A percentile compares a stretch with the other conserved stretches of the same genome.
Evolutionary conservation across 495 filamentous ascomycete genomes (phyloP).

Genomic region (Terfezia claveryi): DNA sequence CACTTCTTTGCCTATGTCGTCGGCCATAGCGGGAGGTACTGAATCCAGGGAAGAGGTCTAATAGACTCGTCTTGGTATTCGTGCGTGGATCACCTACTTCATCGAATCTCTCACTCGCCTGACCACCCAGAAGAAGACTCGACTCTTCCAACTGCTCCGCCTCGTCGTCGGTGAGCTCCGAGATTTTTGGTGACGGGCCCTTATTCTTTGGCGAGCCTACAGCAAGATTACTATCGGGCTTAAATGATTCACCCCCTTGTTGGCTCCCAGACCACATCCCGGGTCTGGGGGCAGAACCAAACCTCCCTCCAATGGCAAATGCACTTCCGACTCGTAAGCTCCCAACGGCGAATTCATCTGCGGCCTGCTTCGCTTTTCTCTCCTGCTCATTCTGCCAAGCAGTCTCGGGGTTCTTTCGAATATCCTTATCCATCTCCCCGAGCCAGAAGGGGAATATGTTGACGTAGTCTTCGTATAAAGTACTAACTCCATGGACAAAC

Average conservation of each 20-base stretch:
- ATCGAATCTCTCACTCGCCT: conserved; percentile 1
- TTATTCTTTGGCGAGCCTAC: neutral
- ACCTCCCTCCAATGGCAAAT: conserved; percentile 20
- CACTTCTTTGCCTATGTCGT: conserved; percentile 10
- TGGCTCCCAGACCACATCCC: conserved; percentile 8
- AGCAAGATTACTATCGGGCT: neutral
- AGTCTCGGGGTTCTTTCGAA: conserved; percentile 69
- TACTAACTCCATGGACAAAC: conserved; percentile 80
- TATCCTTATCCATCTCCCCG: conserved; percentile 69
- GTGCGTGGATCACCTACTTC: conserved; percentile 18
- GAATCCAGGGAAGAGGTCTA: conserved; percentile 45
- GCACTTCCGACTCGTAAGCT: conserved; percentile 38
- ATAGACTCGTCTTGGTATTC: conserved; percentile 3
- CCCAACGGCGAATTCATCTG: conserved; percentile 74
- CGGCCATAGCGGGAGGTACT: conserved; percentile 42
- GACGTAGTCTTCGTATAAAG: conserved; percentile 84
- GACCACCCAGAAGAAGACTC: neutral
- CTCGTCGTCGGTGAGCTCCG: neutral
- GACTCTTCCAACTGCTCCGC: neutral
- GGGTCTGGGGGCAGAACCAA: conserved; percentile 21
- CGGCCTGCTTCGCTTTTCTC: conserved; percentile 45
- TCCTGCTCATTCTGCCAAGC: conserved; percentile 80
- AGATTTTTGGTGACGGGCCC: neutral
- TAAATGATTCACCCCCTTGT: conserved; percentile 6
- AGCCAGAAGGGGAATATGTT: conserved; percentile 96